phyloP scores from a whole-genome alignment of 2,329 filamentous ascomycete species.

The Celoporthe dispersa region DNA sequence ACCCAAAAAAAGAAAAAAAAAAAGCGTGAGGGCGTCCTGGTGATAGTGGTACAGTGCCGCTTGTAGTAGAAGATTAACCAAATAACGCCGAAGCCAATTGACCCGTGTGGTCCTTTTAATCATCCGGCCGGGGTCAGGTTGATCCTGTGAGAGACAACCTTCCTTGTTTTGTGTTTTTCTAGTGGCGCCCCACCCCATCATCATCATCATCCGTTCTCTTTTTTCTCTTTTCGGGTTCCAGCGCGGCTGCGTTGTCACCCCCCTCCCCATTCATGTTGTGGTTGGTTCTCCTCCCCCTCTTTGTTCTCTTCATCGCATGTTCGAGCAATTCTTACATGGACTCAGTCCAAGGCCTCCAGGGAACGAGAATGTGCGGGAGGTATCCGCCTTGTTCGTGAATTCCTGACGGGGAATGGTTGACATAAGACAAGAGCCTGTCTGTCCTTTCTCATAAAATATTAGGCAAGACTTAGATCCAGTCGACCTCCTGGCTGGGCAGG shows the following conservation, averaged over 20 bases:
- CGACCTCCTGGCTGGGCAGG: constrained; percentile 16
- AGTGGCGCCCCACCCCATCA: not conserved
- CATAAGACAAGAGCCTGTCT: constrained; percentile 14
- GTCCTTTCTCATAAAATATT: constrained; percentile 2
- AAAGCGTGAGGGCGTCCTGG: not conserved
- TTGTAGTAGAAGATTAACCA: constrained; percentile 19
- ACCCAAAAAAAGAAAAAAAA: not conserved
- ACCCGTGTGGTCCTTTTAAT: not conserved
- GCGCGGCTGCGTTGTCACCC: not conserved
- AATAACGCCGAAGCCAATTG: constrained; percentile 25
- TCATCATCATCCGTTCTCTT: not conserved
- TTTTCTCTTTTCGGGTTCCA: not conserved
- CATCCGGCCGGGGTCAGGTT: not conserved
- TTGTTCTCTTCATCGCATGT: constrained; percentile 8
- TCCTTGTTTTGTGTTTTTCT: not conserved
- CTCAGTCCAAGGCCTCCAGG: constrained; percentile 22
- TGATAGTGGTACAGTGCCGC: not conserved
- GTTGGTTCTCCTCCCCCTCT: not conserved
- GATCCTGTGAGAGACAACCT: not conserved
- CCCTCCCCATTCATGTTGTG: not conserved
- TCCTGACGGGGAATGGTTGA: no score
- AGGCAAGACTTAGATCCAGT: constrained; percentile 27
- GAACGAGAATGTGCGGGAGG: constrained; percentile 10
- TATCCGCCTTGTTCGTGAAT: not conserved
- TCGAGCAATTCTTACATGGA: constrained; percentile 20